Percentiles rank a stretch among this genome's conserved stretches.
phyloP scores from a whole-genome alignment of 2,329 filamentous ascomycete genomes.

The Macrophomina tecta region DNA sequence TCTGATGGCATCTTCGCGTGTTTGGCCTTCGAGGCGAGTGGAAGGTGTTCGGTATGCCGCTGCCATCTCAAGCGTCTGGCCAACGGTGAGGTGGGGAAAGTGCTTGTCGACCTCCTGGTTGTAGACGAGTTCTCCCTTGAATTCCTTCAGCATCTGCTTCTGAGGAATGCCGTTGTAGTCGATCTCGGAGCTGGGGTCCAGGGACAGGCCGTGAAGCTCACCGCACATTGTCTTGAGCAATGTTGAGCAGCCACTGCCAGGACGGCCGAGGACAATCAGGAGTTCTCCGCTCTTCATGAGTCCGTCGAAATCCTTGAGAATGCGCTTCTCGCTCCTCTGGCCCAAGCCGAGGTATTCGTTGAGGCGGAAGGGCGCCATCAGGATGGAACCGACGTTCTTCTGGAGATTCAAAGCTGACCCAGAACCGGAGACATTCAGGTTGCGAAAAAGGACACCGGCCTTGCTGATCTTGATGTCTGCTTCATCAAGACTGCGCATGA shows the following conservation, averaged over 20 bases:
- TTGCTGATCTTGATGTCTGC: slow-evolving; percentile 61
- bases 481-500: slow-evolving; percentile 58
- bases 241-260: slow-evolving; percentile 67
- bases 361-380: slow-evolving; percentile 64
- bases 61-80: slow-evolving; percentile 63
- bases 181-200: slow-evolving; percentile 59
- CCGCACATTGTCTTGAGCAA: slow-evolving; percentile 67
- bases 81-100: slow-evolving; percentile 64
- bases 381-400: slow-evolving; percentile 66
- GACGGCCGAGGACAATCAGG: slow-evolving; percentile 54
- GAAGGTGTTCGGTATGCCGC: slow-evolving; percentile 59
- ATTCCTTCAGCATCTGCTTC: slow-evolving; percentile 53
- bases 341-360: slow-evolving; percentile 59
- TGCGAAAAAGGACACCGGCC: slow-evolving; percentile 68
- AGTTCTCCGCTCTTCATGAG: slow-evolving; percentile 58
- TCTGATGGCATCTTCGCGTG: slow-evolving; percentile 51
- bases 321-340: slow-evolving; percentile 57
- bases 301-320: slow-evolving; percentile 61
- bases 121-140: slow-evolving; percentile 55
- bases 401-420: slow-evolving; percentile 72
- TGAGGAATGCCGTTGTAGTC: slow-evolving; percentile 61
- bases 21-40: slow-evolving; percentile 42
- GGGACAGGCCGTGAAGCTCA: slow-evolving; percentile 63
- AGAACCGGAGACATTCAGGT: slow-evolving; percentile 70
- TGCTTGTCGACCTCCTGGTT: slow-evolving; percentile 58